phyloP scores from a whole-genome alignment of 2,329 filamentous ascomycete species.

The Fusarium phyllophilum region DNA sequence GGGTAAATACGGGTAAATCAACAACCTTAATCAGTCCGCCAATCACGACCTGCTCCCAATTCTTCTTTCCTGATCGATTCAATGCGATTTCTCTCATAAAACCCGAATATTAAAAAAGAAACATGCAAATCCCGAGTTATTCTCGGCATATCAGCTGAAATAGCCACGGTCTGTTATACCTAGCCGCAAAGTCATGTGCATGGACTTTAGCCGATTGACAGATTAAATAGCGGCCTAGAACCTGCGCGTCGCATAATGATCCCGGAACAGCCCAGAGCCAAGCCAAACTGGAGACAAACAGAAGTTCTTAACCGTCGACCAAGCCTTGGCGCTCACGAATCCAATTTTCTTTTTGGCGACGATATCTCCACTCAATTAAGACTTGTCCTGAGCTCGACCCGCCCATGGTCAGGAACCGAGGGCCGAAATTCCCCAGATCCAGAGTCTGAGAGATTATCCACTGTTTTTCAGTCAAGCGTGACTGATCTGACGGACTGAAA shows the following conservation, averaged over 20 bases:
- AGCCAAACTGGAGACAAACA: conserved; percentile 10
- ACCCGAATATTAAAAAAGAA: not conserved
- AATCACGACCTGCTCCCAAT: not conserved
- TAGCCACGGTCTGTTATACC: not conserved
- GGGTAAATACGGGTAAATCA: conserved; percentile 26
- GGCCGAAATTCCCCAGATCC: conserved; percentile 20
- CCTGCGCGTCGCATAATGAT: conserved; percentile 8
- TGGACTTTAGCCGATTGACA: not conserved
- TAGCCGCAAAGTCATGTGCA: not conserved
- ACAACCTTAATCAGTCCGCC: conserved; percentile 14
- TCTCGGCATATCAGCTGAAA: not conserved
- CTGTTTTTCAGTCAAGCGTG: not conserved
- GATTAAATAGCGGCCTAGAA: not conserved
- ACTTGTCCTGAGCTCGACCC: conserved; percentile 16
- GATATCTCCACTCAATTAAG: conserved; percentile 21
- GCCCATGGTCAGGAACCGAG: conserved; percentile 6
- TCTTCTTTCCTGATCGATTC: not conserved
- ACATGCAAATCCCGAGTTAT: not conserved
- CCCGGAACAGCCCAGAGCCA: conserved; percentile 10
- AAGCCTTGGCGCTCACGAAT: conserved; percentile 17
- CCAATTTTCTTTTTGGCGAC: not conserved
- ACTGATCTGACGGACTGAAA: not conserved
- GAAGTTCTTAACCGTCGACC: not conserved
- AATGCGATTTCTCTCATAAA: not conserved
- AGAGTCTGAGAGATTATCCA: not conserved